Evolutionary conservation across 2,329 filamentous ascomycete species (phyloP), one percentile per base, ranked within the genome.

Genomic region (Ciborinia camelliae): DNA sequence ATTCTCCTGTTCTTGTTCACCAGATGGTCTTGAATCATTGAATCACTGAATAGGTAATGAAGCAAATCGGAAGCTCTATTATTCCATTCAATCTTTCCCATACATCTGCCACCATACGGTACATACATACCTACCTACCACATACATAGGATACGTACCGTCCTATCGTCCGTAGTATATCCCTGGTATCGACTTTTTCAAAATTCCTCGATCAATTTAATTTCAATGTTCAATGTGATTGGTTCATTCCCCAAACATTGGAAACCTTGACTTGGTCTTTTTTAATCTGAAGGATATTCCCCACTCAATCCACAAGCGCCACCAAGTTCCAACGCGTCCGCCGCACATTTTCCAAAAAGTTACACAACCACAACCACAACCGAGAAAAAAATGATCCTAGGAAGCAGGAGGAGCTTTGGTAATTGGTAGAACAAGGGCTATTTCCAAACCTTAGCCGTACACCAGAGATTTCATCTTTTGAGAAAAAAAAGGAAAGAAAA

Each of bases 351-450:
- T 43, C 43, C 1, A 10, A 39, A 54, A 28, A 57, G n/a, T n/a
- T n/a, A n/a, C n/a, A n/a, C n/a, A n/a, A n/a, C n/a, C n/a, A n/a
- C n/a, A 28, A 26, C 18, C 32, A 23, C 54, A 57, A n/a, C 54
- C 54, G 54, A 57, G 39, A 57, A 57, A 57, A 43, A 30, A 15
- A n/a, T 20, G 14, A 57, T 1, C 23, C 37, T 43, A 57, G 39
- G 51, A n/a, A 12, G 23, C 10, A 39, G 39, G 43, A 41, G 39
- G n/a, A 57, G 54, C 54, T 57, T 57, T n/a, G 54, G 41, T 57
- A 57, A 15, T 57, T n/a, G 54, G 41, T 57, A 57, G 23, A 45
- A 32, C 28, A 12, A n/a, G 39, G 43, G 39, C 41, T 14, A 20
- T 58, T 58, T 58, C 28, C 20, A 58, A 55, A 54, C 32, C 51